Evolutionary conservation across 129 eudicot species (phyloP), one percentile per base, ranked within the genome.

Genomic region (Flaveria trinervia): DNA sequence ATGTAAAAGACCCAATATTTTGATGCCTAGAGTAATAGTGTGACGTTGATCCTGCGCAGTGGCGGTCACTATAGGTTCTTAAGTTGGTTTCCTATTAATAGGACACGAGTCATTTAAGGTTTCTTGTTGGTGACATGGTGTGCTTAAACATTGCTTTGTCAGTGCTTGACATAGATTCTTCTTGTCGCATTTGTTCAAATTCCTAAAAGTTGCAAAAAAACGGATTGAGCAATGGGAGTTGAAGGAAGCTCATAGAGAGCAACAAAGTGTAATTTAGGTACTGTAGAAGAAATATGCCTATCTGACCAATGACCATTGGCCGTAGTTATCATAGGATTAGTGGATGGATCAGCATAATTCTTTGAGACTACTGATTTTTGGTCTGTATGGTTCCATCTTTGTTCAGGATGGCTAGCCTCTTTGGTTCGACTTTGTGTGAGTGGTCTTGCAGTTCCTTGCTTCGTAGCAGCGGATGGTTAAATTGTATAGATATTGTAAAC

Each of bases 201-300:
- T 45, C 49, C 49, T 45, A 45, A 45, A 45, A 45, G 49, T 45
- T 45, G 49, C 13, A 9, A 45, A 1, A 36, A 36, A 36, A 36
- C 41, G 7, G 41, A 36, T 36, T 5, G 41, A 36, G 41, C 41
- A 36, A 36, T 14, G 0, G 4, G n/a, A 14, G 17, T 1, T 4
- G 17, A 49, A 1, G 17, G 17, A n/a, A 49, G 54, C 54, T 49
- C 54, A 12, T 49, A 49, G 52, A 13, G 52, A 48, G 52, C 14
- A 12, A 56, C 64, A 56, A 56, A 56, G 64, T 56, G 28, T 56
- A 56, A 18, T 56, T 18, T 56, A 56, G 64, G 64, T 20, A 56
- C 14, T 20, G 64, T 20, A 56, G 28, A 56, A 56, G 64, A 56
- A 56, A 52, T 7, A 7, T 56, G 64, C 22, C 20, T 20, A 18